A percentile compares a stretch with the other conserved stretches of the same genome.
phyloP scores from a whole-genome alignment of 768 basidiomycete species.

The Lanmaoa pseudosensibilis region DNA sequence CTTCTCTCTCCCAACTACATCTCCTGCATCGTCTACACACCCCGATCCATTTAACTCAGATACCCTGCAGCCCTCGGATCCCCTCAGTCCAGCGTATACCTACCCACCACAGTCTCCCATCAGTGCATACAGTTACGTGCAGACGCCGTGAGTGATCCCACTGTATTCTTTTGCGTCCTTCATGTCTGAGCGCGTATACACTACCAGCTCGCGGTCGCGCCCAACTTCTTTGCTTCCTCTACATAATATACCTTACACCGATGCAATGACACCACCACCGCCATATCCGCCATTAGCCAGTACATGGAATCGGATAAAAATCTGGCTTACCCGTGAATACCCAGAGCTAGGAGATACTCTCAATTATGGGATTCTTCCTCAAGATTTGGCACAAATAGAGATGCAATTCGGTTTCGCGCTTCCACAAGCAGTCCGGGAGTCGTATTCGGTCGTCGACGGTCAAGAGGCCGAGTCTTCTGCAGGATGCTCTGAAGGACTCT shows the following conservation, averaged over 20 bases:
- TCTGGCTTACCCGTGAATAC: constrained; percentile 84
- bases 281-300: constrained; percentile 75
- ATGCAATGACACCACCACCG: constrained; percentile 37
- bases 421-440: constrained; percentile 86
- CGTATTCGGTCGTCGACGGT: constrained; percentile 84
- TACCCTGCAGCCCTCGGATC: constrained; percentile 49
- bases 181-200: constrained; percentile 3
- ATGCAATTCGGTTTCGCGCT: constrained; percentile 81
- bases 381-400: constrained; percentile 80
- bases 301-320: constrained; percentile 82
- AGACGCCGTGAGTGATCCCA: constrained; percentile 47
- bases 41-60: constrained; percentile 62
- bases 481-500: constrained; percentile 86
- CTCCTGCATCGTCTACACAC: constrained; percentile 54
- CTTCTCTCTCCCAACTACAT: constrained; percentile 79
- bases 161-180: constrained; percentile 8
- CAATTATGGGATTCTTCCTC: constrained; percentile 83
- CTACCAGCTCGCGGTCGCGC: constrained; percentile 43
- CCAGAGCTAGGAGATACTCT: constrained; percentile 95
- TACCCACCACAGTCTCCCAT: constrained; percentile 70
- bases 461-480: constrained; percentile 91
- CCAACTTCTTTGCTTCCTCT: constrained; percentile 64
- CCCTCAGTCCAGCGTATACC: constrained; percentile 58
- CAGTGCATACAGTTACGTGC: constrained; percentile 58
- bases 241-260: constrained; percentile 53